Evolutionary conservation across 371 early-diverging fungal genomes (phyloP).

Genomic region (Apophysomyces trapeziformis): DNA sequence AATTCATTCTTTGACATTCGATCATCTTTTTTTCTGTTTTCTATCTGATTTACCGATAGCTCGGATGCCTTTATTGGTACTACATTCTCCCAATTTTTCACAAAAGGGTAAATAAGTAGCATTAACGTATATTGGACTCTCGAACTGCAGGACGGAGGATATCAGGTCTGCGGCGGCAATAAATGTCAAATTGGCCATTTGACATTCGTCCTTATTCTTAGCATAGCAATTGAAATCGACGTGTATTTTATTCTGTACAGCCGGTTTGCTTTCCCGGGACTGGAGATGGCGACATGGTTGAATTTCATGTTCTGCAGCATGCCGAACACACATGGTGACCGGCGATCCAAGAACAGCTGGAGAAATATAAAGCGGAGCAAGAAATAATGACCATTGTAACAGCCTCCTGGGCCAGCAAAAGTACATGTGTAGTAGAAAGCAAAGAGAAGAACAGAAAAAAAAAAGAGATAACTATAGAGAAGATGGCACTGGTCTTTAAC

Average conservation of each 20-base stretch:
- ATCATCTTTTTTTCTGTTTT: not conserved
- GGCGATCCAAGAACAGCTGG: not conserved
- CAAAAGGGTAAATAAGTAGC: conserved; percentile 63
- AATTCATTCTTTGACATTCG: no score
- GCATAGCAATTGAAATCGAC: conserved; percentile 19
- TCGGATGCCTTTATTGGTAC: conserved; percentile 19
- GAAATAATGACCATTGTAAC: not conserved
- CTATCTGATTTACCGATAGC: conserved; percentile 34
- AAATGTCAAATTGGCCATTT: conserved; percentile 32
- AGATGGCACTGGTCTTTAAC: conserved; percentile 14
- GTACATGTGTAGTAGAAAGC: not conserved
- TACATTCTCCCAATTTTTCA: conserved; percentile 33
- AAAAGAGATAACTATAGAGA: not conserved
- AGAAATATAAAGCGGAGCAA: not conserved
- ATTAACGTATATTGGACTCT: conserved; percentile 53
- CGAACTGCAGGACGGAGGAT: conserved; percentile 40
- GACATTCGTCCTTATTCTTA: conserved; percentile 20
- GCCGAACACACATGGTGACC: not conserved
- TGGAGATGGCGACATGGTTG: conserved; percentile 6
- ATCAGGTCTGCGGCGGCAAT: conserved; percentile 40
- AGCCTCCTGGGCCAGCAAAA: not conserved
- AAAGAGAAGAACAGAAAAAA: not conserved
- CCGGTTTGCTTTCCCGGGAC: not conserved
- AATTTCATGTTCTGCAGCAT: not conserved
- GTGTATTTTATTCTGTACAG: not conserved